These are phyloP conservation scores for Takashimella koratensis DNA, from an alignment of 1,284 basidiomycete species.

Conservation along the genomic window DNA sequence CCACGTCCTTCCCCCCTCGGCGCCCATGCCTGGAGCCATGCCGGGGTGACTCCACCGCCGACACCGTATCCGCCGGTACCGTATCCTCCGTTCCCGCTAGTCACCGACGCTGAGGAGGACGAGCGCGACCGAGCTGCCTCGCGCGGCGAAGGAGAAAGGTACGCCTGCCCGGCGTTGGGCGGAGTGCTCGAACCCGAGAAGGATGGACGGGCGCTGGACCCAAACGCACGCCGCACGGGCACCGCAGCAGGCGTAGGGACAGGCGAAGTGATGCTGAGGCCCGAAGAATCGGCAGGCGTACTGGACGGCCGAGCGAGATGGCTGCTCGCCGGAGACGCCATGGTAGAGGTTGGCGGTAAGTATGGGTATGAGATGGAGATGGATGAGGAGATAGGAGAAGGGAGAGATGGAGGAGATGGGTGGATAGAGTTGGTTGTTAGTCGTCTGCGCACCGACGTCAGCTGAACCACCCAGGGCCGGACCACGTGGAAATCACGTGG, in stretches of 20 bases:
- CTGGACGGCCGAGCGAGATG: conserved; percentile 16
- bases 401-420: conserved; percentile 29
- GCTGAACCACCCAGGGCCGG: background rate
- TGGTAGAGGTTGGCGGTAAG: conserved; percentile 6
- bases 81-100: no score
- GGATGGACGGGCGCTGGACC: background rate
- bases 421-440: no score
- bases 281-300: background rate
- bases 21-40: conserved; percentile 41
- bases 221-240: background rate
- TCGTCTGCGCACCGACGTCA: background rate
- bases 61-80: background rate
- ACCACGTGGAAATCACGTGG: background rate
- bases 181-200: background rate
- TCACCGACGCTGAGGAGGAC: background rate
- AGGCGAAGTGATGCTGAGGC: background rate
- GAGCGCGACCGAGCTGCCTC: background rate
- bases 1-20: conserved; percentile 43
- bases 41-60: background rate
- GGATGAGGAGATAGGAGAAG: conserved; percentile 17
- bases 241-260: background rate
- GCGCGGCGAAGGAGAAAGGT: background rate
- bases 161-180: background rate
- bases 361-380: conserved; percentile 12
- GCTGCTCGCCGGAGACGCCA: conserved; percentile 3